Evolutionary conservation across 192 early-diverging fungal species (phyloP), one percentile per base, ranked within the genome.

Genomic region (Rhizophagus sp.): DNA sequence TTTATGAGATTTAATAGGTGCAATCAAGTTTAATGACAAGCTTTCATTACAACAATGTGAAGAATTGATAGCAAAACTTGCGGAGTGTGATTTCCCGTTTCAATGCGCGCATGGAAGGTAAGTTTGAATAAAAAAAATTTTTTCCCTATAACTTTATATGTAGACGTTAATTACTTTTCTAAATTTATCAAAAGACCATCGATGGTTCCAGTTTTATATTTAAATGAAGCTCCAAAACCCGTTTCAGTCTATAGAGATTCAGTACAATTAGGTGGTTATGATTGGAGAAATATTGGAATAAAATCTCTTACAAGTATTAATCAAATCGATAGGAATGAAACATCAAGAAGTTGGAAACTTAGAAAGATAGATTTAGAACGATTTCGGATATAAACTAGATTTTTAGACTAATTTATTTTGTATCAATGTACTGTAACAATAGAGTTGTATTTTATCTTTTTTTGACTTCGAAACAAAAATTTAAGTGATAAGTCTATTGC

Each of bases 1-100:
- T 63, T 25, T 67, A 44, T 57, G 17, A 4, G 7, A 47, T 61
- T n/a, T 34, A 62, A 61, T 25, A 79, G 91, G 82, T 81, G 92
- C 94, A 13, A 92, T 95, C 30, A 94, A 90, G 90, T 95, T 95
- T 82, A 93, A 93, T 57, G 92, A 93, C 62, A 75, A 70, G 24
- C 83, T 95, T 3, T 81, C 85, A 0, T 15, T 78, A 10, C 69
- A 78, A 4, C 81, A 88, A 57, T 94, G 93, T 83, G 63, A 81
- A 67, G 44, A 74, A 15, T 69, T 95, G n/a, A 83, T 94, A 3
- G 13, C 81, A 8, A 80, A 85, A 44, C 71, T 95, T 24, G 75
- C 89, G 1, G 62, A 78, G 2, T 93, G 92, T 71, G 76, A 65
- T 30, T 91, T 86, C 74, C 90, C 91, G n/a, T 92, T 92, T 72